A percentile compares a stretch with the other conserved stretches of the same genome.
These are phyloP conservation scores for Asterionellopsis glacialis DNA, from an alignment of 108 stramenopile species.

Conservation along the genomic window DNA sequence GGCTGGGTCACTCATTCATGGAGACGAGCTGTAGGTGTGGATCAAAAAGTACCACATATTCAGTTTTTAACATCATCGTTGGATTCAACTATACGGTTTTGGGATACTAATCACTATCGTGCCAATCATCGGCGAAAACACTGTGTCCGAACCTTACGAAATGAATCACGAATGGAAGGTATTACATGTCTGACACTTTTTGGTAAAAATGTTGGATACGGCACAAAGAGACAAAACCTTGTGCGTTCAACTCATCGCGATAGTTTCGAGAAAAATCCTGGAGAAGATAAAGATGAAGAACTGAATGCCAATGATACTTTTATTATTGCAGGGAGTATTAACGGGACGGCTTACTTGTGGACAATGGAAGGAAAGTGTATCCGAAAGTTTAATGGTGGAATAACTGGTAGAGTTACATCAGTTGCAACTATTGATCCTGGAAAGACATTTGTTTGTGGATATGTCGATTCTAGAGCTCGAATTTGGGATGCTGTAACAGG, in stretches of 20 bases:
- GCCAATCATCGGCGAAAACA: constrained; percentile 9
- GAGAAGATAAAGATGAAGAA: constrained; percentile 1
- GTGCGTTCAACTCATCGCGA: too few relatives aligned
- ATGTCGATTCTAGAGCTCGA: constrained; percentile 1
- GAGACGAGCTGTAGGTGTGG: not conserved
- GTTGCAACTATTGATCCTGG: not conserved
- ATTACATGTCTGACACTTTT: constrained; percentile 9
- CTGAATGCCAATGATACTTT: not conserved
- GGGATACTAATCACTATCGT: constrained; percentile 15
- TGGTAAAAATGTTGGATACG: not conserved
- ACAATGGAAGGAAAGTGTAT: not conserved
- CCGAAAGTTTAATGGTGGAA: not conserved
- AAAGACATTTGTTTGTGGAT: not conserved
- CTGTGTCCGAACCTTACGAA: constrained; percentile 2
- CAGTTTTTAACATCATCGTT: constrained; percentile 17
- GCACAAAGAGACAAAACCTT: not conserved
- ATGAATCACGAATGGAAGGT: constrained; percentile 5
- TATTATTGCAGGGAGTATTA: constrained; percentile 20
- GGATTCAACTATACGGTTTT: constrained; percentile 20
- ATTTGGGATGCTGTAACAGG: constrained; percentile 7
- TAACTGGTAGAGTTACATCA: not conserved
- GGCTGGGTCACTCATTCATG: not conserved
- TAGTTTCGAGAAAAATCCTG: too few relatives aligned
- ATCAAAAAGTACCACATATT: constrained; percentile 8
- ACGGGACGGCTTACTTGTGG: constrained; percentile 22